These are phyloP conservation scores for Hypoxylon fragiforme DNA, from an alignment of 495 filamentous ascomycete species.

Conservation along the genomic window DNA sequence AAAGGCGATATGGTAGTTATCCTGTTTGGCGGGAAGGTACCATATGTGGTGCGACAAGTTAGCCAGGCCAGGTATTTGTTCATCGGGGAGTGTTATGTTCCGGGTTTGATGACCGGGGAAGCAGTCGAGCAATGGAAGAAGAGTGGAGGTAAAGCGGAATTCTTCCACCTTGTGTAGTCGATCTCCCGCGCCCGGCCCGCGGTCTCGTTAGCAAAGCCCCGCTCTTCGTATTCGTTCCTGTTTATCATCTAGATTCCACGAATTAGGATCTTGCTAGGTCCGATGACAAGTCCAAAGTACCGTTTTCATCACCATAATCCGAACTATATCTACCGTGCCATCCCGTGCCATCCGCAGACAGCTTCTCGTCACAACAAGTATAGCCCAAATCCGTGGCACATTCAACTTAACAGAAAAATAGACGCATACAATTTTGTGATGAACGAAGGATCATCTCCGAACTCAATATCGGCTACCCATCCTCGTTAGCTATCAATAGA, in stretches of 20 bases:
- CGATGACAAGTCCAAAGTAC: too few species aligned
- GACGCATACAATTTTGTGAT: too few species aligned
- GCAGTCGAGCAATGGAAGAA: constrained; percentile 16
- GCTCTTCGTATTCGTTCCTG: constrained; percentile 32
- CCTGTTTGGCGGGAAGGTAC: constrained; percentile 23
- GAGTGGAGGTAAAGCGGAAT: constrained; percentile 8
- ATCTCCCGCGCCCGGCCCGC: background rate
- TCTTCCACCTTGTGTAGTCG: constrained; percentile 17
- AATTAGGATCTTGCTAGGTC: background rate
- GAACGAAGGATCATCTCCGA: too few species aligned
- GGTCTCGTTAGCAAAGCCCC: background rate
- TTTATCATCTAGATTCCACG: background rate
- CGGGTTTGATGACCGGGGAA: constrained; percentile 22
- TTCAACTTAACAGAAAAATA: too few species aligned
- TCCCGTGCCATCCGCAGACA: too few species aligned
- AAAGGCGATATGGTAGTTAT: constrained; percentile 9
- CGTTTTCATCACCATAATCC: too few species aligned
- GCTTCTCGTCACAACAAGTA: too few species aligned
- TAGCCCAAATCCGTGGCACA: too few species aligned
- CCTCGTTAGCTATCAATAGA: too few species aligned
- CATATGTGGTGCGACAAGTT: constrained; percentile 20
- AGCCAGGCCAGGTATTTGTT: constrained; percentile 14
- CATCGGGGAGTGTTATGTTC: constrained; percentile 25
- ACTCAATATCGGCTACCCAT: too few species aligned
- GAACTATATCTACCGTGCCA: too few species aligned